Conservation (phyloP, 2,329 filamentous ascomycete genomes). For the Tolypocladium pustulatum region DNA sequence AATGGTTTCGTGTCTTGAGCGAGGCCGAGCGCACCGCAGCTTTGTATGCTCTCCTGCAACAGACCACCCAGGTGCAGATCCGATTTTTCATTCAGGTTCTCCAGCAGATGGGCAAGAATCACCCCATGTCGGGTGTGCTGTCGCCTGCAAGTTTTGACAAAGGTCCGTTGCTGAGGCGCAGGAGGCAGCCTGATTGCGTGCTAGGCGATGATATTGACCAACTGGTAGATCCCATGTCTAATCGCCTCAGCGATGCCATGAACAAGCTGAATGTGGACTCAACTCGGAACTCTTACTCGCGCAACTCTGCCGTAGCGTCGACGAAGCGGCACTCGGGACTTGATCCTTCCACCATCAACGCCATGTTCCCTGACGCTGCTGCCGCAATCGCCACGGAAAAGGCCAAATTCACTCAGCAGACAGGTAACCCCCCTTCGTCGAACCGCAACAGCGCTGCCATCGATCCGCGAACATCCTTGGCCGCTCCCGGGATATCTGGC, state of each 20-base stretch:
- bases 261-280: slow-evolving; percentile 84
- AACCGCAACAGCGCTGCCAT: slow-evolving; percentile 84
- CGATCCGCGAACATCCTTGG: slow-evolving; percentile 65
- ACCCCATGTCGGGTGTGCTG: slow-evolving; percentile 91
- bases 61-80: slow-evolving; percentile 98
- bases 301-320: slow-evolving; percentile 61
- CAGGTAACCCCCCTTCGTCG: slow-evolving; percentile 77
- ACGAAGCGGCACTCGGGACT: slow-evolving; percentile 92
- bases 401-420: slow-evolving; percentile 93
- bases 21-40: slow-evolving; percentile 94
- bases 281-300: slow-evolving; percentile 74
- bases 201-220: slow-evolving; percentile 6
- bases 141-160: slow-evolving; percentile 97
- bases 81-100: slow-evolving; percentile 98
- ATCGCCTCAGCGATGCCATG: slow-evolving; percentile 92
- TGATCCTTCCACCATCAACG: slow-evolving; percentile 86
- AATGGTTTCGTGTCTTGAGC: slow-evolving; percentile 97
- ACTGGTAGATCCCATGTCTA: slow-evolving; percentile 81
- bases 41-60: slow-evolving; percentile 88
- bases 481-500: slow-evolving; percentile 63
- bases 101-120: slow-evolving; percentile 97
- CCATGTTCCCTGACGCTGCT: slow-evolving; percentile 97
- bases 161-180: slow-evolving; percentile 42
- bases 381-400: slow-evolving; percentile 98
- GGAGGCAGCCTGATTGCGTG: background rate